Evolutionary conservation across 2,329 filamentous ascomycete genomes (phyloP).

Genomic region (Trichocomaceae sp.): DNA sequence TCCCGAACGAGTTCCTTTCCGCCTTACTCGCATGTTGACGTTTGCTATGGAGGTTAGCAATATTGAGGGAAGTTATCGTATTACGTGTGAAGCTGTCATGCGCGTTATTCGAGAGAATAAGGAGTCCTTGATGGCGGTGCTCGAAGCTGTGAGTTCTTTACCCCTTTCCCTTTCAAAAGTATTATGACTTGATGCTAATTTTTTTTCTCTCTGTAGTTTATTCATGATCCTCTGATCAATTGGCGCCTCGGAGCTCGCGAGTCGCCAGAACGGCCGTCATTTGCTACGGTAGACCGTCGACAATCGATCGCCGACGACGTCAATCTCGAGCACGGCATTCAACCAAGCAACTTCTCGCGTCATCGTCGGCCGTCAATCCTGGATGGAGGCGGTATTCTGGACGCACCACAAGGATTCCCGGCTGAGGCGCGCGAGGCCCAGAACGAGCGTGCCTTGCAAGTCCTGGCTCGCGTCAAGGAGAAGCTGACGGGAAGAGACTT

Average conservation of each 20-base stretch:
- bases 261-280: constrained; percentile 53
- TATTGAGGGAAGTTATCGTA: constrained; percentile 96
- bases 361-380: constrained; percentile 64
- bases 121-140: constrained; percentile 94
- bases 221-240: constrained; percentile 96
- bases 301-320: constrained; percentile 51
- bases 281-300: constrained; percentile 52
- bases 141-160: constrained; percentile 74
- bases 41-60: constrained; percentile 99
- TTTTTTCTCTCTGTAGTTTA: constrained; percentile 73
- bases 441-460: constrained; percentile 87
- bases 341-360: constrained; percentile 60
- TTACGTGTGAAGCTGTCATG: constrained; percentile 98
- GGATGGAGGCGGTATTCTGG: constrained; percentile 46
- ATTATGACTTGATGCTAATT: constrained; percentile 11
- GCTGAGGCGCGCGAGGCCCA: constrained; percentile 64
- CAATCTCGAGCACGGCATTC: constrained; percentile 45
- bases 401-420: constrained; percentile 35
- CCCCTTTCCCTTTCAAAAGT: no score
- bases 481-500: constrained; percentile 95
- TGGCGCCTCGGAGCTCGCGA: constrained; percentile 73
- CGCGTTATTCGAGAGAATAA: constrained; percentile 93
- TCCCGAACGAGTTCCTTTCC: constrained; percentile 94
- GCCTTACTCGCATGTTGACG: constrained; percentile 95
- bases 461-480: constrained; percentile 84